Conservation (phyloP, 2,329 filamentous ascomycete species). For the Lasiodiplodia theobromae region DNA sequence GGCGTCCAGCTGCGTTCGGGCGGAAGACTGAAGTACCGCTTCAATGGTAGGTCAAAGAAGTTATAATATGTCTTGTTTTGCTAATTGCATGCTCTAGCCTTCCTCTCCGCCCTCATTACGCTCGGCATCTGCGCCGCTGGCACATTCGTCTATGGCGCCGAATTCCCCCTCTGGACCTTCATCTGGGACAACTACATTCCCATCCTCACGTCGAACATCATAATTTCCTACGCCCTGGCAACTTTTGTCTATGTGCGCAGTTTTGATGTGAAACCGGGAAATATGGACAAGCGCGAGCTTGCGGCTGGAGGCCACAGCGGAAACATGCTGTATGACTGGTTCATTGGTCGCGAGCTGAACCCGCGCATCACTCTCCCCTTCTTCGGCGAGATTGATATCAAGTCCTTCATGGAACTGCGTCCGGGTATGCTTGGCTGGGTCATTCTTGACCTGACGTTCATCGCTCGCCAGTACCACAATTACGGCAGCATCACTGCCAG, state of each 20-base stretch:
- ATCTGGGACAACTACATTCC: conserved; percentile 91
- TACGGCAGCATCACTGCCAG: conserved; percentile 86
- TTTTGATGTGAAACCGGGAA: conserved; percentile 80
- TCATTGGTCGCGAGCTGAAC: conserved; percentile 94
- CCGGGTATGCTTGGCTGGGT: conserved; percentile 91
- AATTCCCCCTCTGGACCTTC: conserved; percentile 90
- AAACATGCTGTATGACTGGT: conserved; percentile 93
- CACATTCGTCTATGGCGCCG: conserved; percentile 76
- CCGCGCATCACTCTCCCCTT: conserved; percentile 80
- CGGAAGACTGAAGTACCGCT: conserved; percentile 79
- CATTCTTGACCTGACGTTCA: conserved; percentile 81
- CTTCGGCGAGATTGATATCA: conserved; percentile 87
- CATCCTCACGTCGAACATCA: conserved; percentile 80
- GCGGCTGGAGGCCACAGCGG: conserved; percentile 82
- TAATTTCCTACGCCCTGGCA: conserved; percentile 76
- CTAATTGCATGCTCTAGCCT: conserved; percentile 60
- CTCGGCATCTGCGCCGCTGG: conserved; percentile 75
- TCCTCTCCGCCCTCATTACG: conserved; percentile 76
- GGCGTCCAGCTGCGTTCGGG: conserved; percentile 75
- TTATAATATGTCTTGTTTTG: neutral
- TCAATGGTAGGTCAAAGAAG: conserved; percentile 58
- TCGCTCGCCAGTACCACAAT: conserved; percentile 85
- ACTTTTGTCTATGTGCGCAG: conserved; percentile 82
- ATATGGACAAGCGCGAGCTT: conserved; percentile 76
- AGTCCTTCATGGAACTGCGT: conserved; percentile 87